Conservation (phyloP, 345 rosid species). For the Acer saccharum region DNA sequence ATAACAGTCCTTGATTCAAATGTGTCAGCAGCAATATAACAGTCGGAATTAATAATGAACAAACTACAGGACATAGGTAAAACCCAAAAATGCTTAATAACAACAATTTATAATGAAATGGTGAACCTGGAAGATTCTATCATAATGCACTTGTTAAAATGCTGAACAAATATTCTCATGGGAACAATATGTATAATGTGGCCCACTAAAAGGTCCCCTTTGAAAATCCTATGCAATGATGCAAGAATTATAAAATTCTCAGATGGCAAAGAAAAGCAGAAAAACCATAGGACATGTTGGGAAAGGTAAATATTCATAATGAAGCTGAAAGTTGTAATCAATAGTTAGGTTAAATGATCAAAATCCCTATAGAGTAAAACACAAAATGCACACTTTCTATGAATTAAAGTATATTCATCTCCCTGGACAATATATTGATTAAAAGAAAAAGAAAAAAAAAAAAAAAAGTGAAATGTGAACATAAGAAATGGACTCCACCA, state of each 20-base stretch:
- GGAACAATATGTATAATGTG: neutral
- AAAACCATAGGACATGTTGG: neutral
- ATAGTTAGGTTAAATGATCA: neutral
- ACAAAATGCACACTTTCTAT: neutral
- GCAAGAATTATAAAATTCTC: neutral
- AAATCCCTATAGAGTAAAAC: neutral
- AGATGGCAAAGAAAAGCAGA: neutral
- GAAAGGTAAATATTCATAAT: neutral
- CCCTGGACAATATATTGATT: neutral
- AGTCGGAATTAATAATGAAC: neutral
- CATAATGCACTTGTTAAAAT: neutral
- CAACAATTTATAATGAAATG: neutral
- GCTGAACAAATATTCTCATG: neutral
- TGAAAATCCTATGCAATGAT: neutral
- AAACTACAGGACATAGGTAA: neutral
- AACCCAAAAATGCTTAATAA: neutral
- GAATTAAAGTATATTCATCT: neutral
- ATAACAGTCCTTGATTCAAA: neutral
- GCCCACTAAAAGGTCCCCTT: conserved; percentile 1
- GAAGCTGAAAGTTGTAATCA: neutral
- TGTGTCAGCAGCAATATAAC: neutral
- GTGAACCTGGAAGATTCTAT: neutral
- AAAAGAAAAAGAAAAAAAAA: too few species aligned
- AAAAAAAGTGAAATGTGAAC: neutral
- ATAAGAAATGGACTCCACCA: neutral